Conservation (phyloP, 306 rosid genomes). For the Citrullus colocynthis region DNA sequence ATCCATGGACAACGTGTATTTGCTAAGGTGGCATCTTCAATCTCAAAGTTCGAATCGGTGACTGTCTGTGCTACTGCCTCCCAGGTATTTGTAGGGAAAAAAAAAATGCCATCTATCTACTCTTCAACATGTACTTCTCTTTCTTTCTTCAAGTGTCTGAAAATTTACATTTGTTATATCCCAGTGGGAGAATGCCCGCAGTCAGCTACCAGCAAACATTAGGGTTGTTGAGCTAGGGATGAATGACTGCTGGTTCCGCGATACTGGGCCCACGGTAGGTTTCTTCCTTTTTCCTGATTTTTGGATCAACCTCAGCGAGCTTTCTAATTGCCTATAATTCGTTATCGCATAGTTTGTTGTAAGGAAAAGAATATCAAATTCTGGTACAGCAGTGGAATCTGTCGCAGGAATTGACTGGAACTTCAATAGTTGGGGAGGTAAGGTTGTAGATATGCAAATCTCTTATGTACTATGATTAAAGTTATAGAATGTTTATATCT, state of each 20-base stretch:
- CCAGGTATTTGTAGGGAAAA: conserved; percentile 28
- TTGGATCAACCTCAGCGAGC: background rate
- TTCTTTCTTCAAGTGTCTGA: background rate
- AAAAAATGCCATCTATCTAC: background rate
- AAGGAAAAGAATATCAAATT: conserved; percentile 20
- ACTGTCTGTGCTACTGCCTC: conserved; percentile 58
- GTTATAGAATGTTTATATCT: background rate
- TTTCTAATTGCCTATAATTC: background rate
- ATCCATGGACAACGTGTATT: conserved; percentile 47
- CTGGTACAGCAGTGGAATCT: conserved; percentile 16
- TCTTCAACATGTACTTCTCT: background rate
- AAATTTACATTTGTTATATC: background rate
- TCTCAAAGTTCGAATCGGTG: conserved; percentile 67
- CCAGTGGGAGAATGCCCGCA: conserved; percentile 76
- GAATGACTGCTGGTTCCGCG: conserved; percentile 93
- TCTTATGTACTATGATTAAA: background rate
- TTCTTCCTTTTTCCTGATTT: conserved; percentile 6
- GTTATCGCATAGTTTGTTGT: conserved; percentile 42
- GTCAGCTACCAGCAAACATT: conserved; percentile 41
- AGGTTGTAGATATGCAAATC: background rate
- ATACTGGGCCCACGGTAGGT: conserved; percentile 74
- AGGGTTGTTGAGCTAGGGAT: conserved; percentile 67
- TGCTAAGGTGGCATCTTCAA: conserved; percentile 52
- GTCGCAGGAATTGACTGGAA: conserved; percentile 89
- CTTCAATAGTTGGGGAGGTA: conserved; percentile 97